phyloP scores from a whole-genome alignment of 345 rosid species.

The Conringia planisiliqua region DNA sequence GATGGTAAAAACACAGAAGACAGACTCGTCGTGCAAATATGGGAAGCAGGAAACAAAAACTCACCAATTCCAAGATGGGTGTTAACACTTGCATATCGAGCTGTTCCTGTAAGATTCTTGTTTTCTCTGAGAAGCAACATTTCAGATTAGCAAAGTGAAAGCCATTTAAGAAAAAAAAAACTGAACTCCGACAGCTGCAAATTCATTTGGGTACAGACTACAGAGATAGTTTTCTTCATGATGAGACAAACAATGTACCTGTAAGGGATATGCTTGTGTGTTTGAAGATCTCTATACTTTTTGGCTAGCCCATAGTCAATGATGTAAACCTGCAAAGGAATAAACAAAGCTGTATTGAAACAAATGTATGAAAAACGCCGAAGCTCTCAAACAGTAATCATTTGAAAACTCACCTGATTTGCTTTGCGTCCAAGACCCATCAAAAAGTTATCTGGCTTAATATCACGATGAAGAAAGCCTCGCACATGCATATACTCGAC shows the following conservation, averaged over 20 bases:
- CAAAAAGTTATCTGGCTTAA: slow-evolving; percentile 94
- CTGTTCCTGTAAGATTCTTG: slow-evolving; percentile 95
- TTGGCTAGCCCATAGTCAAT: slow-evolving; percentile 40
- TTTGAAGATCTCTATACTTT: slow-evolving; percentile 38
- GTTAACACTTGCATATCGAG: slow-evolving; percentile 95
- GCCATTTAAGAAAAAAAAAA: neutral
- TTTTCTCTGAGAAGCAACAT: slow-evolving; percentile 64
- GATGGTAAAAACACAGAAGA: neutral
- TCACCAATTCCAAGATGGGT: slow-evolving; percentile 97
- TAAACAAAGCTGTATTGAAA: neutral
- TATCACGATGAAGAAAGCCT: slow-evolving; percentile 96
- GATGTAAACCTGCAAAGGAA: slow-evolving; percentile 34
- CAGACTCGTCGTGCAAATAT: neutral
- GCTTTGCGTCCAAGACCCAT: slow-evolving; percentile 99
- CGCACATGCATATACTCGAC: slow-evolving; percentile 94
- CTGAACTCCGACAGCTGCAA: neutral
- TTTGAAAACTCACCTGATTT: slow-evolving; percentile 60
- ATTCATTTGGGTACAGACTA: neutral
- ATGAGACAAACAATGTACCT: slow-evolving; percentile 10
- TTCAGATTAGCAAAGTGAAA: slow-evolving; percentile 10
- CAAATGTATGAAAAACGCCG: neutral
- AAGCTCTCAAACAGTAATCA: slow-evolving; percentile 1
- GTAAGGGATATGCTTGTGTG: slow-evolving; percentile 40
- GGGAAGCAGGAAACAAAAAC: slow-evolving; percentile 1
- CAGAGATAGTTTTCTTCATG: neutral